phyloP scores from a whole-genome alignment of 2,329 filamentous ascomycete species.

The Verticillium tricorpus region DNA sequence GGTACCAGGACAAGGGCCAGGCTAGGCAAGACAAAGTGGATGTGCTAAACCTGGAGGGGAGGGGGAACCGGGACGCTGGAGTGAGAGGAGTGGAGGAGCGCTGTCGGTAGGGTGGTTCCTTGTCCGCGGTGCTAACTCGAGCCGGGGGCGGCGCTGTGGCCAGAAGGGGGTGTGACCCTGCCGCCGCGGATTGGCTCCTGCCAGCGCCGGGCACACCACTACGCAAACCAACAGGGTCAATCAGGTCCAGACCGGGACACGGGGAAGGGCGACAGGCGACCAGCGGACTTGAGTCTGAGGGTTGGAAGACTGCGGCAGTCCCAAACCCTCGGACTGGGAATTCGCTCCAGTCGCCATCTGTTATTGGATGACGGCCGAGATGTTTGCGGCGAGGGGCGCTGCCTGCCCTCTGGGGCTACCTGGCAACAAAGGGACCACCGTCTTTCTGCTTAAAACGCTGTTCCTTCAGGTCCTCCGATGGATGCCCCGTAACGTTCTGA shows the following conservation, averaged over 20 bases:
- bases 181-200: background rate
- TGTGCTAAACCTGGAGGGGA: background rate
- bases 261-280: background rate
- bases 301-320: background rate
- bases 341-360: background rate
- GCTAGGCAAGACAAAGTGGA: background rate
- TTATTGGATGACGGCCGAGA: background rate
- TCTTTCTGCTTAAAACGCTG: background rate
- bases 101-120: background rate
- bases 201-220: background rate
- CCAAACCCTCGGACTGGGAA: background rate
- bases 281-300: background rate
- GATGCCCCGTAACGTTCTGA: background rate
- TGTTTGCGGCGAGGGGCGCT: background rate
- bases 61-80: background rate
- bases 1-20: background rate
- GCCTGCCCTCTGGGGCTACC: background rate
- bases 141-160: background rate
- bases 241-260: background rate
- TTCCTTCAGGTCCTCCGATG: background rate
- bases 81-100: background rate
- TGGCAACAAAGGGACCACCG: background rate
- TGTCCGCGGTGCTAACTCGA: background rate
- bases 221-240: background rate
- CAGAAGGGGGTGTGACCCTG: background rate